phyloP scores from a whole-genome alignment of 2,329 filamentous ascomycete species.

The Diplodia mutila region DNA sequence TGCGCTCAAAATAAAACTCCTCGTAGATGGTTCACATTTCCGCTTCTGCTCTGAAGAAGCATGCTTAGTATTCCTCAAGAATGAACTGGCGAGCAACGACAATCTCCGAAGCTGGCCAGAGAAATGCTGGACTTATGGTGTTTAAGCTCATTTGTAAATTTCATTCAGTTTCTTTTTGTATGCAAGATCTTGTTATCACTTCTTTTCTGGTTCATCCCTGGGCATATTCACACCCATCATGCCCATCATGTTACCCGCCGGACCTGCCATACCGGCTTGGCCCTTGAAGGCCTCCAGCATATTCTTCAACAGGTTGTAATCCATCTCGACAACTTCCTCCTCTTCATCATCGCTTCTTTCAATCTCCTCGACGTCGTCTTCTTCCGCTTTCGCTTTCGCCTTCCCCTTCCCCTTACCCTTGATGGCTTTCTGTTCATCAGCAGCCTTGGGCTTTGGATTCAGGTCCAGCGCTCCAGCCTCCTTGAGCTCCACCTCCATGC shows the following conservation, averaged over 20 bases:
- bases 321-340: slow-evolving; percentile 65
- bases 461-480: slow-evolving; percentile 66
- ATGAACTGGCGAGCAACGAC: no score
- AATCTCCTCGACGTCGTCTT: slow-evolving; percentile 42
- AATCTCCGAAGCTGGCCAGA: no score
- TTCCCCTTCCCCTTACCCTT: slow-evolving; percentile 38
- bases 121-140: no score
- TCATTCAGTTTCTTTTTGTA: not conserved
- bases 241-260: slow-evolving; percentile 82
- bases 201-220: slow-evolving; percentile 62
- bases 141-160: not conserved
- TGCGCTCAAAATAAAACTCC: no score
- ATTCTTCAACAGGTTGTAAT: slow-evolving; percentile 88
- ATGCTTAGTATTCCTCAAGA: no score
- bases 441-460: slow-evolving; percentile 32
- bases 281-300: slow-evolving; percentile 90
- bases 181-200: not conserved
- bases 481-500: slow-evolving; percentile 75
- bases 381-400: slow-evolving; percentile 33
- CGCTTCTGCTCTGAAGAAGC: no score
- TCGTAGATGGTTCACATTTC: no score
- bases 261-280: slow-evolving; percentile 82
- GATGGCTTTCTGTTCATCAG: slow-evolving; percentile 25
- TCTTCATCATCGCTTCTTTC: slow-evolving; percentile 47
- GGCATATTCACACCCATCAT: slow-evolving; percentile 85